Percentiles rank a stretch among this genome's conserved stretches.
Conservation (phyloP, 257 asterid genomes). For the Nicotiana tabacum region DNA sequence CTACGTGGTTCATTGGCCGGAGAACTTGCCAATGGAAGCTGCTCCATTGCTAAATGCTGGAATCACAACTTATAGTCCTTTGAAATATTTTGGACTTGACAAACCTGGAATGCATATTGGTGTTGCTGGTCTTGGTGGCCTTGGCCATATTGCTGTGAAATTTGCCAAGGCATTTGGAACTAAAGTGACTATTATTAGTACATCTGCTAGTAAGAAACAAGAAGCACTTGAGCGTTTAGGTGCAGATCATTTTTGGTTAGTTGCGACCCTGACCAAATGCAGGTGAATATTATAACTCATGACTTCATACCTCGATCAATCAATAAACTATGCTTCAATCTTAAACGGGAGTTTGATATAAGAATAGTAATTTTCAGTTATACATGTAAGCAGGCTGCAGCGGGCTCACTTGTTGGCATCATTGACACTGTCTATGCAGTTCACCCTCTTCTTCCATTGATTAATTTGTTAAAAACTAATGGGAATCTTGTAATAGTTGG, state of each 20-base stretch:
- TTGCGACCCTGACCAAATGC: constrained; percentile 9
- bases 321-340: neutral
- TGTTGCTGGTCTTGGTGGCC: no score
- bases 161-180: no score
- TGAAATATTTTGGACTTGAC: no score
- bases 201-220: neutral
- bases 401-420: constrained; percentile 17
- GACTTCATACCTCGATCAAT: neutral
- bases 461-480: constrained; percentile 13
- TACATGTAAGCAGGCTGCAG: constrained; percentile 1
- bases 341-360: neutral
- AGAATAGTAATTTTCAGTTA: no score
- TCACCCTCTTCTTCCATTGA: constrained; percentile 20
- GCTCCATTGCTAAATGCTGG: no score
- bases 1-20: no score
- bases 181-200: no score
- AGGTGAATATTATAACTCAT: neutral
- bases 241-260: constrained; percentile 18
- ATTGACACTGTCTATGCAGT: constrained; percentile 22
- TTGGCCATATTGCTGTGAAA: no score
- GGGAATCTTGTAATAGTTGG: constrained; percentile 13
- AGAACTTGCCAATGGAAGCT: no score
- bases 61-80: no score
- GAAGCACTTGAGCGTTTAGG: constrained; percentile 17
- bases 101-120: no score